phyloP scores from a whole-genome alignment of 352 stramenopile species.

The Phytopythium sindhum region DNA sequence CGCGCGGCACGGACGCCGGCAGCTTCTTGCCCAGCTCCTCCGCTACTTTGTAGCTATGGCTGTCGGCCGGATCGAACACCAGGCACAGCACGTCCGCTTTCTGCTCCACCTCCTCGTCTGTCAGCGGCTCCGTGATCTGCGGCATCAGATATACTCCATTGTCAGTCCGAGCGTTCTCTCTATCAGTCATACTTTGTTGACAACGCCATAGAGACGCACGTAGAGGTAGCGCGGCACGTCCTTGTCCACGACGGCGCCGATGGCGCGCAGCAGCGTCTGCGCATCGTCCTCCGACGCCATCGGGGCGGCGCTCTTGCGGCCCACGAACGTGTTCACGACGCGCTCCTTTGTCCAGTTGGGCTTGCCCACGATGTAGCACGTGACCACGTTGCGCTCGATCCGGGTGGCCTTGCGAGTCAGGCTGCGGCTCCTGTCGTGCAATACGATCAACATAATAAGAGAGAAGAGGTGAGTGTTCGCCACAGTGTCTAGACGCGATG shows the following conservation, averaged over 20 bases:
- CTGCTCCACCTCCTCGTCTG: constrained; percentile 61
- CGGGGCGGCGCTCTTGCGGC: constrained; percentile 19
- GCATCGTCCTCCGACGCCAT: constrained; percentile 24
- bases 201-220: constrained; percentile 27
- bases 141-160: constrained; percentile 6
- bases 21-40: constrained; percentile 59
- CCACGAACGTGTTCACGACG: constrained; percentile 53
- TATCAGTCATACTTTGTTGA: background rate
- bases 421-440: constrained; percentile 36
- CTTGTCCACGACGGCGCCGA: constrained; percentile 52
- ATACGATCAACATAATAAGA: background rate
- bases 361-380: constrained; percentile 64
- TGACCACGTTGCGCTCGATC: constrained; percentile 70
- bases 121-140: constrained; percentile 64
- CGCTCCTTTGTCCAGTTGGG: constrained; percentile 42
- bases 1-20: constrained; percentile 44
- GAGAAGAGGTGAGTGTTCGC: background rate
- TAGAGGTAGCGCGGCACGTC: constrained; percentile 65
- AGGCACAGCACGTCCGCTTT: constrained; percentile 72
- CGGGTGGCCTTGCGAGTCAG: constrained; percentile 46
- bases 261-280: constrained; percentile 39
- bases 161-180: constrained; percentile 3
- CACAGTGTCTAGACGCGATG: background rate
- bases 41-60: constrained; percentile 35
- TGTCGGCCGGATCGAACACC: constrained; percentile 55